A percentile compares a stretch with the other conserved stretches of the same genome.
These are phyloP conservation scores for Chrysoporthe cubensis DNA, from an alignment of 2,329 filamentous ascomycete genomes.

Conservation along the genomic window DNA sequence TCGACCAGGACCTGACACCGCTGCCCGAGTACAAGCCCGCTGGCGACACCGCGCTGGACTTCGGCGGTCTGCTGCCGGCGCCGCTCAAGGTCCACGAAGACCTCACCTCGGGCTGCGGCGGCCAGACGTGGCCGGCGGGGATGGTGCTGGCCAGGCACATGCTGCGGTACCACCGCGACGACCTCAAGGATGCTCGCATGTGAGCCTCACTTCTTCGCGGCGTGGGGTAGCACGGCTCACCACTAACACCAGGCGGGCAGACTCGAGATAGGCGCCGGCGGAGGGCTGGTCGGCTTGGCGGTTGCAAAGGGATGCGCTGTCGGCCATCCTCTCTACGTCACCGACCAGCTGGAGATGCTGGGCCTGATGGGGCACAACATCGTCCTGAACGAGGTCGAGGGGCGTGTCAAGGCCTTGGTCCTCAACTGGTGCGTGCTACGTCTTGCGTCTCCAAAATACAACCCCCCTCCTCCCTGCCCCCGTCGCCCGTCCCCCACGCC, in stretches of 20 bases:
- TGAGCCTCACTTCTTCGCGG: constrained; percentile 48
- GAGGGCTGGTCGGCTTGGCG: constrained; percentile 78
- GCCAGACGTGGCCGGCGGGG: constrained; percentile 92
- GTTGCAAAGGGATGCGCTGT: constrained; percentile 61
- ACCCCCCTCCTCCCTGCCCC: constrained; percentile 40
- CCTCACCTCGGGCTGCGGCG: constrained; percentile 84
- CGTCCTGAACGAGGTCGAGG: constrained; percentile 71
- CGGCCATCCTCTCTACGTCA: constrained; percentile 69
- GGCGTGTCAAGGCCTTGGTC: constrained; percentile 66
- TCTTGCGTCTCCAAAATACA: constrained; percentile 1
- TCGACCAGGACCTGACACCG: constrained; percentile 62
- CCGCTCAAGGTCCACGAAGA: constrained; percentile 84
- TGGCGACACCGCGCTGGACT: constrained; percentile 58
- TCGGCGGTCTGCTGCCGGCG: constrained; percentile 72
- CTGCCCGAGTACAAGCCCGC: constrained; percentile 62
- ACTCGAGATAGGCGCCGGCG: constrained; percentile 89
- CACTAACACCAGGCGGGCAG: constrained; percentile 48
- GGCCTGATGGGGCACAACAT: constrained; percentile 87
- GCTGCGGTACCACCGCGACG: constrained; percentile 70
- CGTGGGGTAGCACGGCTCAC: background rate
- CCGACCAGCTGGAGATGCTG: constrained; percentile 87
- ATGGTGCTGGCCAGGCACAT: constrained; percentile 87
- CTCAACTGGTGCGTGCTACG: constrained; percentile 73
- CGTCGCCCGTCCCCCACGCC: constrained; percentile 6
- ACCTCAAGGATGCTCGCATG: constrained; percentile 72